Base-by-base conservation (phyloP, 805 yeast species). In the Starmerella geochares region DNA sequence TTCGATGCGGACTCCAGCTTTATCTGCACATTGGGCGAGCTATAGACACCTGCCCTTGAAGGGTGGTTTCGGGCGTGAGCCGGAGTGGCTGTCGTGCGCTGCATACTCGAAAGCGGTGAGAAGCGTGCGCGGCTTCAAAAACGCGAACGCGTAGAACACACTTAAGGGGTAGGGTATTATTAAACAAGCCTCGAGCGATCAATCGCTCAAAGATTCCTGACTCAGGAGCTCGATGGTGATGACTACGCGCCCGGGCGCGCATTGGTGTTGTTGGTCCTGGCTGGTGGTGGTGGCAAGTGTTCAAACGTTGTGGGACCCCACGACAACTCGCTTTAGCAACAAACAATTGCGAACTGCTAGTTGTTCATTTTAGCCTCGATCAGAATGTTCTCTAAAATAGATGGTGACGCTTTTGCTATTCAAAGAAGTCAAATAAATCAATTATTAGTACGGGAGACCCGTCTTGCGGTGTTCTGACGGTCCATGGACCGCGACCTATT, bases 401-500 rank as follows among this genome's bases (percentile, higher is more conserved):
- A n/a, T 14, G 35, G n/a, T 8, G 35, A 16, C n/a, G 35, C n/a
- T 10, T 7, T n/a, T 33, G 37, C 37, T 33, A 33, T n/a, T 4
- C 16, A 16, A 16, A 33, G 10, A 17, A 16, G 37, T 17, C 21
- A n/a, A 33, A 33, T 33, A 33, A 33, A 33, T 33, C 37, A 33
- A 17, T n/a, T 33, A 33, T 33, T 33, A 33, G 9, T 33, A n/a
- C 29, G 29, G 11, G 44, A 40, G n/a, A 16, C 44, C 31, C 44
- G 32, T 17, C 44, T 4, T 16, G 24, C 23, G 5, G 17, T 5
- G 44, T 40, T n/a, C 33, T 27, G n/a, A 20, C 51, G 47, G 31
- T 29, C 51, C 5, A 36, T 20, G n/a, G 59, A 54, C n/a, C 58
- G 52, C 29, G 55, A 21, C 2, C 59, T 37, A 35, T 56, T 51